Percentiles rank a stretch among this genome's conserved stretches.
These are phyloP conservation scores for Blastomyces percursus DNA, from an alignment of 2,329 filamentous ascomycete species.

Conservation along the genomic window DNA sequence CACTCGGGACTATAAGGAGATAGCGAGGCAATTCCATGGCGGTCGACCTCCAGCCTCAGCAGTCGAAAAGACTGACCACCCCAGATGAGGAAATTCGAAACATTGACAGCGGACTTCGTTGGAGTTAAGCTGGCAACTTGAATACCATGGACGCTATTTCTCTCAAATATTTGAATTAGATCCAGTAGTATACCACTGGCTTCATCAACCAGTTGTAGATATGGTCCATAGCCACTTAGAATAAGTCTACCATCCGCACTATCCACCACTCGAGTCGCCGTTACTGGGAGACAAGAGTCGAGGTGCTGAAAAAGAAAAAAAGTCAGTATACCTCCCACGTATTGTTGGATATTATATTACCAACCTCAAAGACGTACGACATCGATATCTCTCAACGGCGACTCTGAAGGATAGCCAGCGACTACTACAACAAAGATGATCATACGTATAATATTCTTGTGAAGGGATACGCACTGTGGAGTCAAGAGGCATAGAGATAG, in stretches of 20 bases:
- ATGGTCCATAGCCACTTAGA: constrained; percentile 32
- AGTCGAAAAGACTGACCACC: constrained; percentile 49
- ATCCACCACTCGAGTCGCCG: constrained; percentile 27
- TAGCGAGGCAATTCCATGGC: constrained; percentile 12
- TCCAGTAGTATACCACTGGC: constrained; percentile 20
- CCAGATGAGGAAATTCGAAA: constrained; percentile 48
- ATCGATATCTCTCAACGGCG: constrained; percentile 8
- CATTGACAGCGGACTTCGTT: constrained; percentile 13
- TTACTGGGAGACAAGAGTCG: constrained; percentile 35
- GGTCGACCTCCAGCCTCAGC: constrained; percentile 23
- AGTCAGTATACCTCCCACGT: constrained; percentile 9
- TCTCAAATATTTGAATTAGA: constrained; percentile 25
- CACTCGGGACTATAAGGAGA: constrained; percentile 32
- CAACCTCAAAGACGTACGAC: constrained; percentile 15
- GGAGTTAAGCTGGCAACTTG: constrained; percentile 15
- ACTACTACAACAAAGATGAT: neutral
- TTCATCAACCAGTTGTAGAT: constrained; percentile 26
- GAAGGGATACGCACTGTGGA: too few relatives aligned
- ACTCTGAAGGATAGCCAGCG: neutral
- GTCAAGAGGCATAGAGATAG: too few relatives aligned
- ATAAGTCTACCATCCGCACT: constrained; percentile 22
- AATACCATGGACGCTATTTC: constrained; percentile 32
- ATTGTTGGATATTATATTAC: constrained; percentile 3
- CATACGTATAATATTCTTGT: neutral
- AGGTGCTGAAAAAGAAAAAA: constrained; percentile 22